Evolutionary conservation across 164 flowering plant species (phyloP).

Genomic region (Annona cherimola): DNA sequence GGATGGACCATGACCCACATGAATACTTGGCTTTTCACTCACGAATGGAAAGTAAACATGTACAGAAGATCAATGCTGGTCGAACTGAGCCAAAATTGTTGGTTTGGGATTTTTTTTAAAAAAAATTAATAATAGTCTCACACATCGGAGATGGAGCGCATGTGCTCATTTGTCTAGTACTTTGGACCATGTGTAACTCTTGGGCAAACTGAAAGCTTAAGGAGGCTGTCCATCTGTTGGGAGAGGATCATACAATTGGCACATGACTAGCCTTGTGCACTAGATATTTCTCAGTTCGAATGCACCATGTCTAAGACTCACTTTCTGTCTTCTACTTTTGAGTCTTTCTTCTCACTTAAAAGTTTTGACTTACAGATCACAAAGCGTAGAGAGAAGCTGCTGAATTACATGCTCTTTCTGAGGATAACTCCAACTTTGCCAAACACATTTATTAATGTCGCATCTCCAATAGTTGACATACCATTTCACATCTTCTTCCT

Average conservation of each 20-base stretch:
- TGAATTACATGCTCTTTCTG: conserved; percentile 32
- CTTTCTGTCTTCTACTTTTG: not conserved
- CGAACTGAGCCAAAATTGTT: not conserved
- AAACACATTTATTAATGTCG: conserved; percentile 83
- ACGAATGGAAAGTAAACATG: not conserved
- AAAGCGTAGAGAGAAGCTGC: conserved; percentile 68
- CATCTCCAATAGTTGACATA: conserved; percentile 86
- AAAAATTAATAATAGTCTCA: not conserved
- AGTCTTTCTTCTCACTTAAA: not conserved
- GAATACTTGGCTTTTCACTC: not conserved
- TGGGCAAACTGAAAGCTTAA: too few relatives aligned
- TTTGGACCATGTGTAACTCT: not conserved
- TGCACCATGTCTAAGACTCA: not conserved
- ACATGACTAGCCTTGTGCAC: not conserved
- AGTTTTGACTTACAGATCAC: conserved; percentile 43
- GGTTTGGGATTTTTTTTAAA: not conserved
- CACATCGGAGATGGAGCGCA: not conserved
- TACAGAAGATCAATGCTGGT: not conserved
- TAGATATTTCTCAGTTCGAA: not conserved
- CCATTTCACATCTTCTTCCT: conserved; percentile 75
- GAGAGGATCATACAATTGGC: not conserved
- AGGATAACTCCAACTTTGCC: conserved; percentile 87
- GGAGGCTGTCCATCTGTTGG: not conserved
- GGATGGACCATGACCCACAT: not conserved
- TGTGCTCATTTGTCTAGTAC: not conserved